Base-by-base conservation (phyloP, 2,329 filamentous ascomycete species). In the Neophaeococcomyces aloes region DNA sequence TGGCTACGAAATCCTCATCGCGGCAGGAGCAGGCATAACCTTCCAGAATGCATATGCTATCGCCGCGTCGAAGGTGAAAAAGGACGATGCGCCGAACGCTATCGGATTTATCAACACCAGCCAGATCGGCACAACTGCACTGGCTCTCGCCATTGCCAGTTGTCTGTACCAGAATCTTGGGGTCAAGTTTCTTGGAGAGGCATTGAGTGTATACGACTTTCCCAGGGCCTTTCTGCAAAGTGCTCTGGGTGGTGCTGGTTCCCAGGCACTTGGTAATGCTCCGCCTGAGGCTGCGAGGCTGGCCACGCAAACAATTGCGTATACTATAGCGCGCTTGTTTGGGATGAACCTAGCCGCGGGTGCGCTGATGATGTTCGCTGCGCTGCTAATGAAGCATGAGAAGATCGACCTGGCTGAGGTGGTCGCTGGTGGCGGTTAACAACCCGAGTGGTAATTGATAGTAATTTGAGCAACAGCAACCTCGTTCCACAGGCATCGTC, bases 1-100 rank as follows among this genome's bases (percentile, higher is more conserved):
- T 29, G 58, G 56, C 3, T 57, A 53, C 40, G 49, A 31, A 5
- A 45, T 58, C 10, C 14, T 61, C 1, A 29, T 57, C 7, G 58
- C 50, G 8, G 32, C 48, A 10, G 59, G 57, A 27, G 10, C 5
- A 1, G 53, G 57, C 3, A 15, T 41, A 8, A 56, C 42, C 29
- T 37, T 46, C 5, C 51, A 56, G 30, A 47, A 47, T 3, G 48
- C 42, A 0, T 60, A 54, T 40, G 43, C 53, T 1, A 43, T 57
- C 13, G 51, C 51, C 1, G 18, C 34, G 29, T 14, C 29, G 10
- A 30, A 31, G 10, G 18, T 29, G 17, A 19, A 34, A 15, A 5
- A 5, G 7, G n/a, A 11, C 29, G 33, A 47, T 4, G 33, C 39
- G 4, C 10, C 34, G 6, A 18, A 23, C 13, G 44, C 45, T 2